Evolutionary conservation across 176 grass and related monocot species (phyloP), one percentile per base, ranked within the genome.

Genomic region (Alopecurus myosuroides): DNA sequence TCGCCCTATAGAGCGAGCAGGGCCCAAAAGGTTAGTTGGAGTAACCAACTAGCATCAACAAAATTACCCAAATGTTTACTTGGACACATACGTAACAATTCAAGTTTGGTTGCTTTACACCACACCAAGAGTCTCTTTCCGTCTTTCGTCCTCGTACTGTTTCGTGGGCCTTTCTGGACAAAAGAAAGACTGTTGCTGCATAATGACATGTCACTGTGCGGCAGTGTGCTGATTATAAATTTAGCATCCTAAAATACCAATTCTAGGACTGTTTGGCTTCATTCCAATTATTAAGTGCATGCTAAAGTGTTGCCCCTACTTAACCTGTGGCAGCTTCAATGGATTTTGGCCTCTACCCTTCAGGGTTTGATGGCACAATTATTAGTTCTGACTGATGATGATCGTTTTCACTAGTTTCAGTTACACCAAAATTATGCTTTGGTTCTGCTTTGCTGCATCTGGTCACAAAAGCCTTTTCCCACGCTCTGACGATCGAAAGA

Each of bases 101-200:
- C 25, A 81, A 37, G 64, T 20, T 51, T 8, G 25, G 74, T 51
- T 79, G 79, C 76, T 82, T 25, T 78, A 65, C 17, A 61, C 35
- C 15, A 10, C 13, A 69, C 2, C 11, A 49, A 70, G 82, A 70
- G 82, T 78, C 82, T 17, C 77, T 88, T 78, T 83, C 76, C 81
- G 71, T 82, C 79, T 79, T 45, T 85, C 85, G 76, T 49, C 69
- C 52, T 81, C 82, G 22, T 14, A 50, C 90, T 87, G 68, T 29
- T 30, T 51, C 6, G 48, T 46, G 36, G 85, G 76, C 70, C 70
- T 74, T 29, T 73, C n/a, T 46, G 42, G 70, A 73, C 70, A 73
- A 73, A 73, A 73, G 70, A 74, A 74, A 74, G 70, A 74, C 42
- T 49, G 70, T 74, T 74, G 70, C 70, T 49, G 6, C 9, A 67